Evolutionary conservation across 306 rosid species (phyloP).

Genomic region (Herpetospermum pedunculosum): DNA sequence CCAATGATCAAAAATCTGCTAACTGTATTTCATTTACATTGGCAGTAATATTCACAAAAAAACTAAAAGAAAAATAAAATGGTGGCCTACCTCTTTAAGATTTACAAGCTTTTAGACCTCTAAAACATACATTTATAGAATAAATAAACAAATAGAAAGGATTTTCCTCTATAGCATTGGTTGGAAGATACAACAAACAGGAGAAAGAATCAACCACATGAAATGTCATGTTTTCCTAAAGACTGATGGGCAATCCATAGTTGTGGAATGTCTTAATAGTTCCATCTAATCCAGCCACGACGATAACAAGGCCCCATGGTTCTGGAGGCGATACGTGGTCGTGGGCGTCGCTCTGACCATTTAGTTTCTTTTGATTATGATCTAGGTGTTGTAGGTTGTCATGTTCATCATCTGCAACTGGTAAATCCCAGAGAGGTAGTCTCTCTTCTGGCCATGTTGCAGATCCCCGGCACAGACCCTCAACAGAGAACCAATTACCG

Average conservation of each 20-base stretch:
- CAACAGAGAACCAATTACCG: conserved; percentile 57
- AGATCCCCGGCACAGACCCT: conserved; percentile 41
- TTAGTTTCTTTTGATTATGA: conserved; percentile 3
- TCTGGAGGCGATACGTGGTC: conserved; percentile 25
- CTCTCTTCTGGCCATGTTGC: conserved; percentile 89
- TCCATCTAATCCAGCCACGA: conserved; percentile 66
- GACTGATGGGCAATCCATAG: conserved; percentile 71
- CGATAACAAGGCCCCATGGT: conserved; percentile 69
- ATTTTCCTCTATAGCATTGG: background rate
- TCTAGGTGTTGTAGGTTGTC: background rate
- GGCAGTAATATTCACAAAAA: conserved; percentile 4
- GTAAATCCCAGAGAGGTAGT: conserved; percentile 44
- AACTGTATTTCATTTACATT: background rate
- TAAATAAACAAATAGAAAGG: background rate
- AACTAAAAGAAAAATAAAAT: background rate
- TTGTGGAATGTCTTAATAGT: conserved; percentile 70
- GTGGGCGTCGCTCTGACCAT: conserved; percentile 1
- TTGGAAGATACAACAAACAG: background rate
- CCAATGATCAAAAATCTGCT: background rate
- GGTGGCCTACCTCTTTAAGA: background rate
- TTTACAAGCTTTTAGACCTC: conserved; percentile 1
- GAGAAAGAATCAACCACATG: conserved; percentile 5
- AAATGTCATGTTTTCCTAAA: conserved; percentile 19
- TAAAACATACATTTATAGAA: background rate
- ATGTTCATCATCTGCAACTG: conserved; percentile 22